Evolutionary conservation across 2,329 filamentous ascomycete species (phyloP).

Genomic region (Tolypocladium paradoxum): DNA sequence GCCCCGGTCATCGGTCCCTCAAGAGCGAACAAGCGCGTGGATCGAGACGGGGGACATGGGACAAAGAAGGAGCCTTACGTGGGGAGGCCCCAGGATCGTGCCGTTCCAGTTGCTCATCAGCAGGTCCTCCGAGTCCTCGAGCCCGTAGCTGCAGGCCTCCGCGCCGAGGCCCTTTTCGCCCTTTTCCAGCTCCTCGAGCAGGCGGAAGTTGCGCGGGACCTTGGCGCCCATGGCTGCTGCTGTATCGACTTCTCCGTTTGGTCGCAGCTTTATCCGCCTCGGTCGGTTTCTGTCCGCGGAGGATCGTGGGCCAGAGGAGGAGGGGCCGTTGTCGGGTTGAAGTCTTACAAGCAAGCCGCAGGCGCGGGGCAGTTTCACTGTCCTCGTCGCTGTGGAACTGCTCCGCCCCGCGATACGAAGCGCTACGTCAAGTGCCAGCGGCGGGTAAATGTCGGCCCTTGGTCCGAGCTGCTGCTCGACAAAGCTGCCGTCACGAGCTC

Average conservation of each 20-base stretch:
- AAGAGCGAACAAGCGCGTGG: neutral
- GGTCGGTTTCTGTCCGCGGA: neutral
- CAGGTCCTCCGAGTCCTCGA: slow-evolving; percentile 87
- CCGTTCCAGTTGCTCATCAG: slow-evolving; percentile 99
- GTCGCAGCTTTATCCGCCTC: neutral
- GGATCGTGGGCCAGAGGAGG: neutral
- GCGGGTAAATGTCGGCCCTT: slow-evolving; percentile 1
- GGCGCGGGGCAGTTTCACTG: slow-evolving; percentile 10
- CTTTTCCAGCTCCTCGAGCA: slow-evolving; percentile 96
- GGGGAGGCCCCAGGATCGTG: slow-evolving; percentile 91
- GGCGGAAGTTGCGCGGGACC: slow-evolving; percentile 89
- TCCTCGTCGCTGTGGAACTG: neutral
- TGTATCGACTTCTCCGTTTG: neutral
- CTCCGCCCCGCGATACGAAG: neutral
- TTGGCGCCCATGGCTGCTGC: slow-evolving; percentile 32
- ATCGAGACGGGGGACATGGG: neutral
- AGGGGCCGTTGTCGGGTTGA: neutral
- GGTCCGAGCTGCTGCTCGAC: neutral
- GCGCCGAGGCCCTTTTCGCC: slow-evolving; percentile 95
- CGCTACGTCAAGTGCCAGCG: neutral
- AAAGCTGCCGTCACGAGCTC: neutral
- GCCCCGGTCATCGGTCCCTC: neutral
- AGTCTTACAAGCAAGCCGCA: neutral
- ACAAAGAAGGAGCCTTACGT: slow-evolving; percentile 49
- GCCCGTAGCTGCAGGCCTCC: slow-evolving; percentile 93